Base-by-base conservation (phyloP, 805 yeast genomes). In the Wickerhamiella galacta region DNA sequence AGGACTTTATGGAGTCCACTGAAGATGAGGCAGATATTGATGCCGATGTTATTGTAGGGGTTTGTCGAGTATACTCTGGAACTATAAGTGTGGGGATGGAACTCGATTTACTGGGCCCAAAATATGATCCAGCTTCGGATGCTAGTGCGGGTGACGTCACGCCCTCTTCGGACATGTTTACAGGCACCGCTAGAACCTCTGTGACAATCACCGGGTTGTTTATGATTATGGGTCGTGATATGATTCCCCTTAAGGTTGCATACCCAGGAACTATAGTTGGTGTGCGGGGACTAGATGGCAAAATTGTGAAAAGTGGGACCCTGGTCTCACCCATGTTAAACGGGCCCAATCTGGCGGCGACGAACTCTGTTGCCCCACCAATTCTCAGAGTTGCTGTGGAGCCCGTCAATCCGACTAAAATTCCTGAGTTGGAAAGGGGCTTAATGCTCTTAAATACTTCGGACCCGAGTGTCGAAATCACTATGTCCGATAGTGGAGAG, bases 251-350 rank as follows among this genome's bases (percentile, higher is more conserved):
- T 40, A 67, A 75, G 27, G 65, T 64, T 12, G 94, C 87, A 4
- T 94, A 94, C 2, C 87, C 95, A 1, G 99, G 99, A 20, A 82
- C 79, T 44, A 82, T 90, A 39, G 92, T 81, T 5, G 99, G 95
- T 32, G 75, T 90, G 31, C 87, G 83, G 23, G 96, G 98, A 0
- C 62, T 90, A 15, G 93, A 77, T 2, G 80, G 79, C 6, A 72
- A 71, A 33, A 66, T 90, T 20, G 54, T 87, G 43, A 90, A 90
- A 51, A 80, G 75, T 48, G 98, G 94, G 32, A 85, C 98, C 0
- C 52, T 82, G 31, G 62, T 79, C 4, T 62, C 72, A 30, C 63
- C 70, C 0, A 67, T 64, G 2, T 51, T 65, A 2, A 58, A 66
- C 4, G 85, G 83, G 25, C 72, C 73, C n/a, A 76, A 76, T 44